Percentiles rank a stretch among this genome's conserved stretches.
These are phyloP conservation scores for Quercus cerris DNA, from an alignment of 306 rosid genomes.

Conservation along the genomic window DNA sequence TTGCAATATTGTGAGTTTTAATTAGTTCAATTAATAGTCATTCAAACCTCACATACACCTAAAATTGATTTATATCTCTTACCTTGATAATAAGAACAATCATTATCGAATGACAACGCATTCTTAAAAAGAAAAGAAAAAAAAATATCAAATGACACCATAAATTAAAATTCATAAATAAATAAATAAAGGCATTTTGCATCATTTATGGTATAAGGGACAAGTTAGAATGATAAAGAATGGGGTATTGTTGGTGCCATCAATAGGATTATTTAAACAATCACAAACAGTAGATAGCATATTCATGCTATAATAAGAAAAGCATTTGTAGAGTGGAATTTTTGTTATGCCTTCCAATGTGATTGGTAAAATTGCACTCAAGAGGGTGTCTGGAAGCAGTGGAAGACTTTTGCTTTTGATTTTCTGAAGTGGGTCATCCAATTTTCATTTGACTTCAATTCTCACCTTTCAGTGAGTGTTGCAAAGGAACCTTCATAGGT, in stretches of 20 bases:
- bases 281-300: slow-evolving; percentile 29
- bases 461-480: slow-evolving; percentile 33
- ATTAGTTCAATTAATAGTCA: too few species aligned
- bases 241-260: slow-evolving; percentile 11
- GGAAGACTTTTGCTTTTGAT: slow-evolving; percentile 27
- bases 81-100: too few species aligned
- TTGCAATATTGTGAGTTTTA: too few species aligned
- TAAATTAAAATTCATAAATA: too few species aligned
- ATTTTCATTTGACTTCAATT: slow-evolving; percentile 42
- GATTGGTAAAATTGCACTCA: slow-evolving; percentile 41
- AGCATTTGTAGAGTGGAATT: slow-evolving; percentile 37
- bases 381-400: slow-evolving; percentile 25
- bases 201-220: slow-evolving; percentile 11
- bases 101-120: too few species aligned
- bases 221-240: slow-evolving; percentile 8
- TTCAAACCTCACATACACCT: too few species aligned
- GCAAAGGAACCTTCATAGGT: slow-evolving; percentile 10
- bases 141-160: too few species aligned
- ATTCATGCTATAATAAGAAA: slow-evolving; percentile 25
- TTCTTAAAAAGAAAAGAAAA: too few species aligned
- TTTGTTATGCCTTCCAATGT: slow-evolving; percentile 20
- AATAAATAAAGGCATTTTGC: background rate
- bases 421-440: slow-evolving; percentile 37
- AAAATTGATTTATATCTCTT: too few species aligned
- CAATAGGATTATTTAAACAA: slow-evolving; percentile 20